Evolutionary conservation across 2,329 filamentous ascomycete species (phyloP), one percentile per base, ranked within the genome.

Genomic region (Byssothecium circinans): DNA sequence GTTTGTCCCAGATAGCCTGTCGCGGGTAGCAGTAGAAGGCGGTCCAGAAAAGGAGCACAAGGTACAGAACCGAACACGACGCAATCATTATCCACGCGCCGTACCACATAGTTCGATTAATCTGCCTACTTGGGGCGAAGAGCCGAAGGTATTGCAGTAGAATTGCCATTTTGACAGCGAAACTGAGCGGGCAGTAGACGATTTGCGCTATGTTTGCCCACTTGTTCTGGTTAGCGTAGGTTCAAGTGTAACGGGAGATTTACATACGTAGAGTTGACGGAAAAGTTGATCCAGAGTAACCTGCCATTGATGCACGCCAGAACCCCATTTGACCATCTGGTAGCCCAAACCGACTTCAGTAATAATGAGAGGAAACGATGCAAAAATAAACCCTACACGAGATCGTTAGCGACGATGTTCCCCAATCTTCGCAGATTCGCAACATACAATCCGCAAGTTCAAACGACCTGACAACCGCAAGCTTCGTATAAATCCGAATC

Each of bases 221-320:
- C 62, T 64, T 17, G 5, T 5, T n/a, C 36, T 14, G 14, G 20
- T 52, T 30, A 38, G 22, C 18, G 12, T 4, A 34, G 3, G 23
- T n/a, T 1, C 3, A 15, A 27, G 14, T 1, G 6, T 40, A 50
- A 45, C n/a, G n/a, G 33, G n/a, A 20, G 3, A 17, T 10, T 42
- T 42, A 20, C 40, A n/a, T 53, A 64, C 62, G 30, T 60, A 63
- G 14, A 63, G 52, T 36, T 62, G 61, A 8, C 59, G 47, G 46
- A 62, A 62, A 8, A 64, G 45, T 32, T 64, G 53, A 8, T 47
- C 52, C 20, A 60, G 36, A 11, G 60, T 60, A 8, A 65, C 37
- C 47, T 65, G 60, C 62, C 62, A 65, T 42, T 64, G 61, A 50
- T 65, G 62, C 3, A 64, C 61, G 8, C 62, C 62, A 20, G 60